These are phyloP conservation scores for Blumeriella jaapii DNA, from an alignment of 2,329 filamentous ascomycete genomes.

Conservation along the genomic window DNA sequence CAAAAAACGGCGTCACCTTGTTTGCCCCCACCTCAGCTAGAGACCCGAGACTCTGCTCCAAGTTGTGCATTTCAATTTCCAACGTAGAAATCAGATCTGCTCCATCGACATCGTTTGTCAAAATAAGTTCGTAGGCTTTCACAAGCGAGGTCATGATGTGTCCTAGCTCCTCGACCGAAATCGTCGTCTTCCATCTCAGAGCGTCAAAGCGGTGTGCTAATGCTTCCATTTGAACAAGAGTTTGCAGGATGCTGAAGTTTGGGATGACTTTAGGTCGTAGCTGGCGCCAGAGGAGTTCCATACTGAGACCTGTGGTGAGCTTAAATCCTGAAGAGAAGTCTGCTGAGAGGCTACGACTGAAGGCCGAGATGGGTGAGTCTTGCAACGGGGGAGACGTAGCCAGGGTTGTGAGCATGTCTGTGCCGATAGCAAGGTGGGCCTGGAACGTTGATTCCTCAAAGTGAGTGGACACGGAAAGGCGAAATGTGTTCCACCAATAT, in stretches of 20 bases:
- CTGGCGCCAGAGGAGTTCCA: conserved; percentile 66
- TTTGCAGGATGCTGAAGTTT: conserved; percentile 34
- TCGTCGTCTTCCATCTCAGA: conserved; percentile 46
- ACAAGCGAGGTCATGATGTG: conserved; percentile 43
- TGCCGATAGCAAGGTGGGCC: conserved; percentile 41
- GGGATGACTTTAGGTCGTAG: conserved; percentile 53
- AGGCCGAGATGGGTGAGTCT: conserved; percentile 6
- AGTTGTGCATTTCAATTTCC: conserved; percentile 37
- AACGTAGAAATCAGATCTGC: conserved; percentile 36
- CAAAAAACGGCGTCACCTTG: conserved; percentile 38
- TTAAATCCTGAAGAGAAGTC: conserved; percentile 61
- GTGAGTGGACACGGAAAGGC: conserved; percentile 31
- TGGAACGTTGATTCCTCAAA: conserved; percentile 56
- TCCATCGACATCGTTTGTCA: conserved; percentile 29
- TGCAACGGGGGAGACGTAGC: not conserved
- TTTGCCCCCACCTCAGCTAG: conserved; percentile 27
- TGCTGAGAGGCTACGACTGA: conserved; percentile 33
- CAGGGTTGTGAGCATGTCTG: conserved; percentile 14
- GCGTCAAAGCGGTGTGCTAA: conserved; percentile 49
- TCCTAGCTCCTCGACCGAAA: conserved; percentile 39
- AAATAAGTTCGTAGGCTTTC: conserved; percentile 44
- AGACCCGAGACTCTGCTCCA: conserved; percentile 35
- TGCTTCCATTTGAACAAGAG: conserved; percentile 39
- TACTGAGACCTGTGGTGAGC: conserved; percentile 62
- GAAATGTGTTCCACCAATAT: conserved; percentile 44